Conservation (phyloP, 2,329 filamentous ascomycete genomes). For the Metarhizium humberi region DNA sequence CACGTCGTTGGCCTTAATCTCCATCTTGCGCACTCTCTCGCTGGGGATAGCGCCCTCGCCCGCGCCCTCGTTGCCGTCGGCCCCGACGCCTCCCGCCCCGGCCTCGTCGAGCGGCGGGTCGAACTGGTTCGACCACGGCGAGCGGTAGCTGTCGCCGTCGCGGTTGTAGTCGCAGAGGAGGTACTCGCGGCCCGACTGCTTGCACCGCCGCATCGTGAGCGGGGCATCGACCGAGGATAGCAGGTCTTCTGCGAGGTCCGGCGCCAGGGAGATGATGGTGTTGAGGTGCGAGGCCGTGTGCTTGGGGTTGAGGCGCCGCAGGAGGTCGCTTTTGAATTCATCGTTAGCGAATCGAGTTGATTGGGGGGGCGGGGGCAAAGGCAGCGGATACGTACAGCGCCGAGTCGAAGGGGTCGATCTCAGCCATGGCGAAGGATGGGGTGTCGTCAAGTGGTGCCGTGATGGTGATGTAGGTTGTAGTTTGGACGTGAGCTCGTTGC, state of each 20-base stretch:
- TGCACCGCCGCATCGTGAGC: slow-evolving; percentile 75
- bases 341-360: not conserved
- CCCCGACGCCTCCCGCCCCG: slow-evolving; percentile 42
- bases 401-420: slow-evolving; percentile 63
- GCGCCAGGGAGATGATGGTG: slow-evolving; percentile 78
- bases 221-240: slow-evolving; percentile 97
- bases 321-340: slow-evolving; percentile 64
- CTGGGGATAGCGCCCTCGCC: slow-evolving; percentile 80
- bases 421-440: slow-evolving; percentile 27
- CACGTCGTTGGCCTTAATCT: slow-evolving; percentile 86
- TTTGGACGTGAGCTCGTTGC: not conserved
- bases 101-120: slow-evolving; percentile 73
- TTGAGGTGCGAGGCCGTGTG: slow-evolving; percentile 82
- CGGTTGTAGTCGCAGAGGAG: slow-evolving; percentile 99
- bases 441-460: slow-evolving; percentile 2
- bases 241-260: slow-evolving; percentile 91
- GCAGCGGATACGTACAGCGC: slow-evolving; percentile 50
- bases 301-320: slow-evolving; percentile 93
- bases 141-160: slow-evolving; percentile 94
- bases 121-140: slow-evolving; percentile 98
- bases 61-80: slow-evolving; percentile 47
- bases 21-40: slow-evolving; percentile 86
- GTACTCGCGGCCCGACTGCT: slow-evolving; percentile 86
- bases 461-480: not conserved
- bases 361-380: not conserved